phyloP scores from a whole-genome alignment of 352 stramenopile genomes.

The Phytophthora brassicae region DNA sequence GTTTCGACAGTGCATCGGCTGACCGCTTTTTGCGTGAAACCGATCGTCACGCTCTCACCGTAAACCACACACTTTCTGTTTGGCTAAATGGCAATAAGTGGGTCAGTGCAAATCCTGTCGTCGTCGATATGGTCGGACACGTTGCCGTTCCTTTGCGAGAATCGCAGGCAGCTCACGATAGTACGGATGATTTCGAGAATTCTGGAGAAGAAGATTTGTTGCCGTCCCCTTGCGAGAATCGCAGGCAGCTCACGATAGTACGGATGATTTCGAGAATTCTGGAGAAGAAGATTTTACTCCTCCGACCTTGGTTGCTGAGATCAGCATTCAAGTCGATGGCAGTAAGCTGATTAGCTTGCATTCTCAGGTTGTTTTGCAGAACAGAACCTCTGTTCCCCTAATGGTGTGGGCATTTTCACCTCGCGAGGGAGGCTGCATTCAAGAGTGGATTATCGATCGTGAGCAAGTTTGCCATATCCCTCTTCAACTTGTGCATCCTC shows the following conservation, averaged over 20 bases:
- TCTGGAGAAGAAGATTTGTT: conserved; percentile 54
- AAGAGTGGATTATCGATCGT: conserved; percentile 85
- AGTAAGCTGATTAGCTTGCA: conserved; percentile 89
- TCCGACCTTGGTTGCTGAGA: conserved; percentile 83
- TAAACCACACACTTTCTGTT: conserved; percentile 87
- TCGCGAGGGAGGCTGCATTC: conserved; percentile 68
- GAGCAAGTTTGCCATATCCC: conserved; percentile 83
- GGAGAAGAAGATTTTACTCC: conserved; percentile 61
- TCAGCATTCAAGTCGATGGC: conserved; percentile 85
- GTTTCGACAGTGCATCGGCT: conserved; percentile 80
- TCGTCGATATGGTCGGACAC: conserved; percentile 88
- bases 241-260: conserved; percentile 15
- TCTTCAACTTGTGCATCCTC: conserved; percentile 81
- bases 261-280: conserved; percentile 36
- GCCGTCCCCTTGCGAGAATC: conserved; percentile 76
- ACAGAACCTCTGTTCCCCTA: conserved; percentile 82
- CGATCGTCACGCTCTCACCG: conserved; percentile 73
- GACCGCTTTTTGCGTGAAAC: conserved; percentile 76
- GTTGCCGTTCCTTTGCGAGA: conserved; percentile 79
- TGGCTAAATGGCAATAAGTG: conserved; percentile 87
- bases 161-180: conserved; percentile 27
- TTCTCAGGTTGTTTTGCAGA: conserved; percentile 86
- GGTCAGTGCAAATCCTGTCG: conserved; percentile 83
- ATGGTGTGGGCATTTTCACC: conserved; percentile 90
- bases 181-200: conserved; percentile 36